phyloP scores from a whole-genome alignment of 345 rosid genomes.

The Dovyalis caffra region DNA sequence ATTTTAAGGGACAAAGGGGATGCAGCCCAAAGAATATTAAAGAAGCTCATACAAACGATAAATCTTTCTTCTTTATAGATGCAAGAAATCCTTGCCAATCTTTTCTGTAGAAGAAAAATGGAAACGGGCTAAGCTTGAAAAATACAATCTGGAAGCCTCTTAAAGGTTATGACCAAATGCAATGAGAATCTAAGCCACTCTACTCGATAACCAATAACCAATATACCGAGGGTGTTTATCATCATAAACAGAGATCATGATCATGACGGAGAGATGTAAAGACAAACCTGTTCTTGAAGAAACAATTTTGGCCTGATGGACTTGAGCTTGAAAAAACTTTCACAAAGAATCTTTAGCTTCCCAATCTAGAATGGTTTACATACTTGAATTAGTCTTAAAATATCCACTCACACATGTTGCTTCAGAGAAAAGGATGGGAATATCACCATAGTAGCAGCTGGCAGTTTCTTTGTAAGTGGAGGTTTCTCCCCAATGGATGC shows the following conservation, averaged over 20 bases:
- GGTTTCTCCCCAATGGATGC: conserved; percentile 86
- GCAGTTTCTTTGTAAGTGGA: conserved; percentile 68
- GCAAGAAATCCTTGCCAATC: too few relatives aligned
- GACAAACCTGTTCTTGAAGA: conserved; percentile 72
- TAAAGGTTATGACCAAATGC: not conserved
- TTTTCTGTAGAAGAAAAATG: not conserved
- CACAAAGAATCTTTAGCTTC: conserved; percentile 79
- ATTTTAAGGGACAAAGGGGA: not conserved
- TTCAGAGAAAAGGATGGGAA: conserved; percentile 13
- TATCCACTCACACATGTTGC: not conserved
- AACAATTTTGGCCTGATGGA: conserved; percentile 52
- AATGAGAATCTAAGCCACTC: not conserved
- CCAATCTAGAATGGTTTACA: conserved; percentile 50
- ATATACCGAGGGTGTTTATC: not conserved
- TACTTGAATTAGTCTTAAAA: not conserved
- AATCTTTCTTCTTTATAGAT: too few relatives aligned
- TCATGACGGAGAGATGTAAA: not conserved
- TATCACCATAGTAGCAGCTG: conserved; percentile 75
- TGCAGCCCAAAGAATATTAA: not conserved
- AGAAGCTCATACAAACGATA: too few relatives aligned
- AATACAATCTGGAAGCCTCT: not conserved
- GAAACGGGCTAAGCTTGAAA: not conserved
- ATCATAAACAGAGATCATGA: not conserved
- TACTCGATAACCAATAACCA: not conserved
- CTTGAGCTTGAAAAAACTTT: conserved; percentile 71